phyloP scores from a whole-genome alignment of 1,284 basidiomycete species.

The Volvariella surrecta region DNA sequence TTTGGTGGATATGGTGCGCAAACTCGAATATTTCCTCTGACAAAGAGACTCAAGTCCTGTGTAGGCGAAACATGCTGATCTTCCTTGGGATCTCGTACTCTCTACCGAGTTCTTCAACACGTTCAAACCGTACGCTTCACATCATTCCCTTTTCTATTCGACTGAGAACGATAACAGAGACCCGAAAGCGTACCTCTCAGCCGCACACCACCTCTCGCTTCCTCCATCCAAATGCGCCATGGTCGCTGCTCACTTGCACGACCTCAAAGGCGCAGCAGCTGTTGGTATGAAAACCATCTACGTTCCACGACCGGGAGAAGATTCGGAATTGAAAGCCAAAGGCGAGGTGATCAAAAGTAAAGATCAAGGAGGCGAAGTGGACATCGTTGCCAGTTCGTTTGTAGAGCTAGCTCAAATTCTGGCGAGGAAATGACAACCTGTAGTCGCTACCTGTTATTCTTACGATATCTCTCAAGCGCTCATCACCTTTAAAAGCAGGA shows the following conservation, averaged over 20 bases:
- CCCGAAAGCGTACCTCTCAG: constrained; percentile 41
- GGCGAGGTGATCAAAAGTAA: constrained; percentile 1
- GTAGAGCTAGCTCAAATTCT: constrained; percentile 26
- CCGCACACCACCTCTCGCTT: constrained; percentile 40
- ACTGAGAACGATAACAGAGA: constrained; percentile 26
- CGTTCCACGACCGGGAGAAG: constrained; percentile 34
- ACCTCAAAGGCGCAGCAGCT: constrained; percentile 43
- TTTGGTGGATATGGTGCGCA: constrained; percentile 48
- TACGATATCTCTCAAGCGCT: too few relatives aligned
- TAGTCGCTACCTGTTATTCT: too few relatives aligned
- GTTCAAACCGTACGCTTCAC: constrained; percentile 48
- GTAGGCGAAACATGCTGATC: constrained; percentile 47
- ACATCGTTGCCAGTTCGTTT: constrained; percentile 35
- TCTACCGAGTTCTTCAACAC: constrained; percentile 49
- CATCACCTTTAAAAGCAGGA: too few relatives aligned
- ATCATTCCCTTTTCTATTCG: neutral
- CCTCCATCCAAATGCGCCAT: constrained; percentile 44
- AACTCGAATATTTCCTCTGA: neutral
- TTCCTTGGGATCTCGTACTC: constrained; percentile 58
- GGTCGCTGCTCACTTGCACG: constrained; percentile 56
- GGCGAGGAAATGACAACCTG: too few relatives aligned
- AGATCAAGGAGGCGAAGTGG: constrained; percentile 31
- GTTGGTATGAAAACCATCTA: constrained; percentile 52
- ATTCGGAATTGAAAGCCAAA: constrained; percentile 13
- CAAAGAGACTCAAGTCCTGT: neutral